Evolutionary conservation across 106 monocot genomes (phyloP), one percentile per base, ranked within the genome.

Genomic region (Acorus calamus): DNA sequence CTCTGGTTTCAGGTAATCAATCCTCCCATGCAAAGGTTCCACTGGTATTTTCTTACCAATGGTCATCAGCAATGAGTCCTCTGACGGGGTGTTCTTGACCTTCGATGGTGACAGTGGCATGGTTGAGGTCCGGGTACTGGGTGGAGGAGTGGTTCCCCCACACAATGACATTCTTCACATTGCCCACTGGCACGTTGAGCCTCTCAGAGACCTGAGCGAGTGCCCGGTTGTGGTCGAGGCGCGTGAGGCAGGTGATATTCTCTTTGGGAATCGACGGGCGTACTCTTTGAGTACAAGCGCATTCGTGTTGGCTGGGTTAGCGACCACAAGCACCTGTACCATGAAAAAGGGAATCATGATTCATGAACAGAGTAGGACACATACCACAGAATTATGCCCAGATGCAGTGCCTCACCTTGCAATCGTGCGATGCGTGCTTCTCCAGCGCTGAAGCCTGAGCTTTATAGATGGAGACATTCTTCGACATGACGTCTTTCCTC

Each of bases 101-200:
- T 58, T 67, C 10, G n/a, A 81, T 78, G 42, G 2, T 63, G 13
- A 84, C 76, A 47, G 65, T 81, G 8, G 88, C 81, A 63, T 89
- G 79, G 64, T 76, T 84, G 55, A 78, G 81, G 66, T 89, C 88
- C 50, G 88, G 88, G 59, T 81, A 89, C 54, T 84, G 84, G 11
- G 84, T 89, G n/a, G 84, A 84, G 14, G 88, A 89, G 69, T 89
- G 88, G 60, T 89, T 89, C 44, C 88, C 88, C 88, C 88, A 89
- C 10, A 89, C 79, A 10, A 84, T 84, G 41, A 74, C 84, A 68
- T 89, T 89, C 73, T 77, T 89, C 44, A 89, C 84, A 62, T 84
- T 71, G 65, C 73, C 67, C 14, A 76, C 74, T 42, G 76, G 81
- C 7, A 84, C 56, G 55, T 71, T 70, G 49, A 89, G 45, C 60